Conservation (phyloP, 2,329 filamentous ascomycete species). For the Pseudogymnoascus sp. region DNA sequence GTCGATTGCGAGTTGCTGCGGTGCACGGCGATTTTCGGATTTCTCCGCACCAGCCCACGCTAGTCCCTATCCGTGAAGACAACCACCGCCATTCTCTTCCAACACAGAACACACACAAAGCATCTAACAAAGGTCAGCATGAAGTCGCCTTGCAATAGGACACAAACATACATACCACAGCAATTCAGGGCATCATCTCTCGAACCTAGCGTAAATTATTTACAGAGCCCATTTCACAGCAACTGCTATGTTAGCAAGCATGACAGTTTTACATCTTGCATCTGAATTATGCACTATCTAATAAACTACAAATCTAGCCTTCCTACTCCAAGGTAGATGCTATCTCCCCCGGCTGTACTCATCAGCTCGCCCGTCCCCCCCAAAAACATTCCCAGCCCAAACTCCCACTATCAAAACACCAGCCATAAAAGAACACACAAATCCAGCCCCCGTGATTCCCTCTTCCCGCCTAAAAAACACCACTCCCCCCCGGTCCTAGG, state of each 20-base stretch:
- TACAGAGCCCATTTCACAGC: not conserved
- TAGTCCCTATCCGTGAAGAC: not conserved
- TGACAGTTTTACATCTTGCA: not conserved
- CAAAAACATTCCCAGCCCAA: not conserved
- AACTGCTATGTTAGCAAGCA: not conserved
- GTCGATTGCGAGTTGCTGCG: not conserved
- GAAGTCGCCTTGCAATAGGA: not conserved
- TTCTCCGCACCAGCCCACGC: not conserved
- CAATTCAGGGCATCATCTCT: not conserved
- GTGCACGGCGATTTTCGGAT: not conserved
- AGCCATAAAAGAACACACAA: conserved; percentile 9
- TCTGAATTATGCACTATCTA: conserved; percentile 18
- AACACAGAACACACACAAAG: not conserved
- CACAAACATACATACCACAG: not conserved
- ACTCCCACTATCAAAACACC: not conserved
- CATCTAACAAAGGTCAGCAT: not conserved
- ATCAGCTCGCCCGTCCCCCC: not conserved
- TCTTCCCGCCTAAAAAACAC: not conserved
- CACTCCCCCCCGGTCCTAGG: conserved; percentile 2
- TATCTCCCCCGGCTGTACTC: conserved; percentile 3
- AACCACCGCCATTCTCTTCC: not conserved
- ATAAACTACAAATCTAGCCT: conserved; percentile 27
- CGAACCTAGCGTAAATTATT: not conserved
- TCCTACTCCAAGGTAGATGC: conserved; percentile 8
- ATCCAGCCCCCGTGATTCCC: not conserved